Evolutionary conservation across 306 rosid genomes (phyloP).

Genomic region (Quercus gilva): DNA sequence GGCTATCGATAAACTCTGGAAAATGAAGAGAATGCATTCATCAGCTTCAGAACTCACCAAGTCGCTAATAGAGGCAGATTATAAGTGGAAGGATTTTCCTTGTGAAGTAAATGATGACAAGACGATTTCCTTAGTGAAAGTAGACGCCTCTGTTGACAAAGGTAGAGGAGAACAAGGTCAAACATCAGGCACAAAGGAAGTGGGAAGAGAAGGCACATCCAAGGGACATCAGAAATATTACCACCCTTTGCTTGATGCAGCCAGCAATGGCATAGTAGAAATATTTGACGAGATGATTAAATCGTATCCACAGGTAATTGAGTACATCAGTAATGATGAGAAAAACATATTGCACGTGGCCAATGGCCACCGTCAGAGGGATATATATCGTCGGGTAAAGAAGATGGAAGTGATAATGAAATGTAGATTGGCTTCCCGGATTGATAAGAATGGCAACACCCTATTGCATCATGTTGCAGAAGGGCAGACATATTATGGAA

Average conservation of each 20-base stretch:
- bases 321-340: not conserved
- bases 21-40: not conserved
- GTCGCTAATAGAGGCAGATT: not conserved
- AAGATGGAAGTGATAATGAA: not conserved
- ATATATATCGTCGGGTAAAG: conserved; percentile 4
- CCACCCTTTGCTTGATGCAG: conserved; percentile 45
- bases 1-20: not conserved
- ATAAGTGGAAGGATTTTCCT: not conserved
- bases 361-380: conserved; percentile 27
- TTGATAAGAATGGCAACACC: conserved; percentile 4
- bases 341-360: conserved; percentile 25
- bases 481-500: not conserved
- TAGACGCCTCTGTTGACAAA: too few relatives aligned
- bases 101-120: not conserved
- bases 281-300: conserved; percentile 34
- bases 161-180: too few relatives aligned
- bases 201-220: not conserved
- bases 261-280: conserved; percentile 38
- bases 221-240: not conserved
- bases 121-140: not conserved
- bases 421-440: not conserved
- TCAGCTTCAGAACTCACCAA: not conserved
- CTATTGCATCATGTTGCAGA: conserved; percentile 13
- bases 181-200: too few relatives aligned
- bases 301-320: conserved; percentile 17